A percentile compares a stretch with the other conserved stretches of the same genome.
phyloP scores from a whole-genome alignment of 1,139 yeast genomes.

The Suzukiozyma palmioleophila region DNA sequence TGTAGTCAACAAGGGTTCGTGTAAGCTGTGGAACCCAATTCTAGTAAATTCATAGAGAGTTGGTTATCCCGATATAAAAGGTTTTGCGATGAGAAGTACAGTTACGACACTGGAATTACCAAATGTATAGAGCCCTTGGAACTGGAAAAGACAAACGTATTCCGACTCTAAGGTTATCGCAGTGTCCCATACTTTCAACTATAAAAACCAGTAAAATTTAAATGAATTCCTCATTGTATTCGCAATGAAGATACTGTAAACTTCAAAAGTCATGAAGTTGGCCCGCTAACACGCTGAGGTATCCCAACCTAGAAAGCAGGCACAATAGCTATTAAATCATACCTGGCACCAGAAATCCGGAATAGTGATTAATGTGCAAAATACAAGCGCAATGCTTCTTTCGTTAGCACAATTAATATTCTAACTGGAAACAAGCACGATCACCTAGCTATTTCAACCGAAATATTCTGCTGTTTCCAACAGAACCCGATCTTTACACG shows the following conservation, averaged over 20 bases:
- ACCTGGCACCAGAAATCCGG: background rate
- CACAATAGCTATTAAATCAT: background rate
- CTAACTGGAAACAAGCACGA: background rate
- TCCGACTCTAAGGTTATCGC: constrained; percentile 1
- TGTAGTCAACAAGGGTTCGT: constrained; percentile 1
- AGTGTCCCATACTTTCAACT: background rate
- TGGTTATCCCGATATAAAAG: constrained; percentile 1
- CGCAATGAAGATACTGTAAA: too few relatives aligned
- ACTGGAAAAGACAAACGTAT: constrained; percentile 2
- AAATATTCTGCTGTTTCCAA: background rate
- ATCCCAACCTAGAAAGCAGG: background rate
- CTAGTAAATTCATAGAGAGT: background rate
- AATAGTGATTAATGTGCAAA: background rate
- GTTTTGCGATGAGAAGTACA: background rate
- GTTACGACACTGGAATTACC: background rate
- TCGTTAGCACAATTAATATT: background rate
- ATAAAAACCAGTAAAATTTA: background rate
- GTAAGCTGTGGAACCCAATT: background rate
- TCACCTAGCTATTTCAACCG: background rate
- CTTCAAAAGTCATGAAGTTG: too few relatives aligned
- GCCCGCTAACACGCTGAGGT: too few relatives aligned
- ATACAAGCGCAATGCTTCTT: background rate
- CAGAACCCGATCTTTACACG: constrained; percentile 4
- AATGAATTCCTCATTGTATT: too few relatives aligned
- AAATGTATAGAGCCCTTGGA: constrained; percentile 1